Conservation (phyloP, 78 protist genomes). For the Anaeramoeba flamelloides region DNA sequence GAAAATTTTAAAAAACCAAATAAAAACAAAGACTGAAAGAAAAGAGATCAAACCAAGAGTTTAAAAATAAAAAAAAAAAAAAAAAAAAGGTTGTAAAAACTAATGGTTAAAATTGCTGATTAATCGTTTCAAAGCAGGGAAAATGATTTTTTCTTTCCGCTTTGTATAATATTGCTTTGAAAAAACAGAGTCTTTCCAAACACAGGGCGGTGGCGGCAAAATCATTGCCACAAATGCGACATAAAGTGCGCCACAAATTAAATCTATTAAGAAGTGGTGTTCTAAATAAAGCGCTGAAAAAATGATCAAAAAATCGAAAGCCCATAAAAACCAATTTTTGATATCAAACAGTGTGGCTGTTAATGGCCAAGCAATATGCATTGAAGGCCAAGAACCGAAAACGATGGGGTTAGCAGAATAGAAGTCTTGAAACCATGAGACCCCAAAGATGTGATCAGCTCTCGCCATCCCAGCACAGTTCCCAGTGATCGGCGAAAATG, state of each 20-base stretch:
- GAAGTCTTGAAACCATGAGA: not conserved
- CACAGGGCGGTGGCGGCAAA: too few species aligned
- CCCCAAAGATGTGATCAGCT: not conserved
- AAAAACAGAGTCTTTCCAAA: too few species aligned
- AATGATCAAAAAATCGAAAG: not conserved
- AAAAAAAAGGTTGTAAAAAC: too few species aligned
- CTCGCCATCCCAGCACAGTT: not conserved
- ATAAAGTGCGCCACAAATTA: not conserved
- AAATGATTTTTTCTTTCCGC: too few species aligned
- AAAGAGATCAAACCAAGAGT: too few species aligned
- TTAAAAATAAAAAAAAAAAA: too few species aligned
- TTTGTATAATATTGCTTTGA: too few species aligned
- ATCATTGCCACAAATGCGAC: too few species aligned
- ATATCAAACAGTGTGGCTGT: not conserved
- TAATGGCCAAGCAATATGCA: not conserved
- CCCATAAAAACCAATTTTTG: not conserved
- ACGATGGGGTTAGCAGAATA: not conserved
- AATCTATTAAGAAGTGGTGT: not conserved
- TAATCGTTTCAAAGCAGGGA: too few species aligned
- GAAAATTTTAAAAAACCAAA: too few species aligned
- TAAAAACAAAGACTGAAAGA: too few species aligned
- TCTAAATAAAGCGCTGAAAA: not conserved
- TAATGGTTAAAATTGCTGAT: too few species aligned
- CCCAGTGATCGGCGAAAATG: not conserved
- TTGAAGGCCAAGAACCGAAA: not conserved